Evolutionary conservation across 2,329 filamentous ascomycete species (phyloP).

Genomic region (Massarina eburnea): DNA sequence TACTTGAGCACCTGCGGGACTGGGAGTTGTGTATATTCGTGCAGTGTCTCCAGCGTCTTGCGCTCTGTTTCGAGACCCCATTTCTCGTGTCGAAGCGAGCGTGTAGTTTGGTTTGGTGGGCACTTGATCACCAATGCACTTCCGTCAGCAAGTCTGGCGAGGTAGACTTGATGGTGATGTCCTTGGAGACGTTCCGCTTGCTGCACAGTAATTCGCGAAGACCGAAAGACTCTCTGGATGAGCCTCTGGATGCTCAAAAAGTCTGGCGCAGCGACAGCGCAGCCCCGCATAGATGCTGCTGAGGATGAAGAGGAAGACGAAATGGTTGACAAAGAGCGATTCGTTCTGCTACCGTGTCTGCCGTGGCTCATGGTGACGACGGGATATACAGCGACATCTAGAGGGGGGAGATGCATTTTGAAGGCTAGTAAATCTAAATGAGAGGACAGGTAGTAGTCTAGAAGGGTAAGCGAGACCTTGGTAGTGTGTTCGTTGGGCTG

Average conservation of each 20-base stretch:
- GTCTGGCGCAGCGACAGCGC: conserved; percentile 25
- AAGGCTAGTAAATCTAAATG: conserved; percentile 13
- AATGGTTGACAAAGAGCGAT: conserved; percentile 24
- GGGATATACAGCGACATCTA: conserved; percentile 36
- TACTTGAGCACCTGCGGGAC: conserved; percentile 46
- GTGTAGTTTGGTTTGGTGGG: conserved; percentile 39
- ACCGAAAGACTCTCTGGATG: conserved; percentile 33
- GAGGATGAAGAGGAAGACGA: conserved; percentile 32
- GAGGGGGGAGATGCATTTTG: conserved; percentile 42
- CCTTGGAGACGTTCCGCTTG: conserved; percentile 39
- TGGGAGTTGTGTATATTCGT: conserved; percentile 38
- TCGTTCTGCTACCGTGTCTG: conserved; percentile 22
- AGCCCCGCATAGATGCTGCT: conserved; percentile 24
- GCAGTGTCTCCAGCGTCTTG: conserved; percentile 41
- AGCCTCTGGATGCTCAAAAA: conserved; percentile 39
- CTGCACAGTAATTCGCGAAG: conserved; percentile 33
- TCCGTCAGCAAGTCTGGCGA: conserved; percentile 43
- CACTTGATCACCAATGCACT: conserved; percentile 46
- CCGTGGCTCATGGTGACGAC: conserved; percentile 40
- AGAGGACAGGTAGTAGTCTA: conserved; percentile 15
- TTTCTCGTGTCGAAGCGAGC: conserved; percentile 48
- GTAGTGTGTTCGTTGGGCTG: conserved; percentile 11
- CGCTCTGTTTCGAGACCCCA: conserved; percentile 44
- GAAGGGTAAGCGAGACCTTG: conserved; percentile 13
- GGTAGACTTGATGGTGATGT: conserved; percentile 45